Conservation (phyloP, 108 stramenopile genomes). For the Aurantiochytrium sp. region DNA sequence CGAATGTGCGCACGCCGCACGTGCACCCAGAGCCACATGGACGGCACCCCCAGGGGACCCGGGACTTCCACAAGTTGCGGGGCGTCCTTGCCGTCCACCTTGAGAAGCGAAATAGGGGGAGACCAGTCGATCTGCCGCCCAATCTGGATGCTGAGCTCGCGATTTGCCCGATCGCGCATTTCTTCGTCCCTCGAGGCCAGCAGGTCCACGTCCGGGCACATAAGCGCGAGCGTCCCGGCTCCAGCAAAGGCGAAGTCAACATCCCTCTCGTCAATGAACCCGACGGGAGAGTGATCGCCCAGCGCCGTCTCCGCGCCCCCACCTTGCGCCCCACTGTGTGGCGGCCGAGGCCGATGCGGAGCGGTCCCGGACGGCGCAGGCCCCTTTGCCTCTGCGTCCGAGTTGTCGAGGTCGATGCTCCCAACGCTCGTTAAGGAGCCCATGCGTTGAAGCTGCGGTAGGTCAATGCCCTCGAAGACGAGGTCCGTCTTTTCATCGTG, state of each 20-base stretch:
- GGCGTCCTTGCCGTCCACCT: background rate
- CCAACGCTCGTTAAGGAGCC: background rate
- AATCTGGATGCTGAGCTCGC: background rate
- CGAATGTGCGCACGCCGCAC: conserved; percentile 13
- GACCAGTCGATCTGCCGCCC: background rate
- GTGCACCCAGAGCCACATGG: conserved; percentile 20
- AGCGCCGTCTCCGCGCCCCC: too few relatives aligned
- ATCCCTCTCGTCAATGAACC: background rate
- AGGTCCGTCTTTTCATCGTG: background rate
- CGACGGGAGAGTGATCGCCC: background rate
- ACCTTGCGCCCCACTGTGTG: too few relatives aligned
- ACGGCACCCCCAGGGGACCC: background rate
- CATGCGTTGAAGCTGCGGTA: background rate
- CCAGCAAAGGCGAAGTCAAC: background rate
- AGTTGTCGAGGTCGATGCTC: background rate
- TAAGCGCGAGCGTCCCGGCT: background rate
- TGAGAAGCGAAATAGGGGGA: background rate
- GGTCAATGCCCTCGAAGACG: background rate
- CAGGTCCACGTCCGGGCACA: conserved; percentile 23
- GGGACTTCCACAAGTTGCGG: conserved; percentile 6
- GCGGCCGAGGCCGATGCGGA: too few relatives aligned
- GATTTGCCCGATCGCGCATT: background rate
- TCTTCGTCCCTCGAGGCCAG: background rate
- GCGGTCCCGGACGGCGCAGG: too few relatives aligned
- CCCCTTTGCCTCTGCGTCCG: too few relatives aligned